Evolutionary conservation across 495 filamentous ascomycete species (phyloP), one percentile per base, ranked within the genome.

Genomic region (Penicillium odoratum): DNA sequence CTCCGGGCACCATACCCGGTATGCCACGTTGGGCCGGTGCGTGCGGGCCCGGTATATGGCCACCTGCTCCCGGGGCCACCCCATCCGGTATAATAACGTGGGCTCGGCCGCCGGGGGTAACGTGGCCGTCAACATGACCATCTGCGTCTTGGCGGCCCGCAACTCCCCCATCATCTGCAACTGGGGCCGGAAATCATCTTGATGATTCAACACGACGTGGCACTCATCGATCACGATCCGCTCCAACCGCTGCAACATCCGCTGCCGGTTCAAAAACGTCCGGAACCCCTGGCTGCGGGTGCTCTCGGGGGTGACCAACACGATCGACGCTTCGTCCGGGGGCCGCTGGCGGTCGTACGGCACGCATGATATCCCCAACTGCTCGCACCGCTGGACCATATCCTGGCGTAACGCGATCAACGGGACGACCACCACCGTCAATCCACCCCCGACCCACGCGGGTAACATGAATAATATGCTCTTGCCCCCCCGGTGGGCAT

Each of bases 401-500:
- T 46, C 21, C 5, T 46, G 11, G 7, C 28, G 13, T 46, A 46
- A 46, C 11, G 11, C 8, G 13, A 46, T 10, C 28, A 46, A 25
- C 28, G 11, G 44, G 2, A 46, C 44, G 26, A 25, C 40, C 13
- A 43, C 15, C 7, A 43, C 18, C 6, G 13, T 43, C 18, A 43
- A 43, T 21, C 40, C 3, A 5, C 40, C 15, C 3, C 40, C 7
- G 4, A 46, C 18, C 44, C 9, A 46, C 8, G 8, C 11, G 11
- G 44, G 8, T 46, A 46, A 46, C 28, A 46, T 46, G 28, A 46
- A 46, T 46, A 46, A 46, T 46, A 46, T 21, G 28, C 44, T 46
- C 21, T 46, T 46, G 1, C 21, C 11, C 4, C 44, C 11, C 21
- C 11, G 2, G 21, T 46, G 11, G 21, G 44, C 28, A 46, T 46